Evolutionary conservation across 305 asterid species (phyloP).

Genomic region (Fraxinus greggii): DNA sequence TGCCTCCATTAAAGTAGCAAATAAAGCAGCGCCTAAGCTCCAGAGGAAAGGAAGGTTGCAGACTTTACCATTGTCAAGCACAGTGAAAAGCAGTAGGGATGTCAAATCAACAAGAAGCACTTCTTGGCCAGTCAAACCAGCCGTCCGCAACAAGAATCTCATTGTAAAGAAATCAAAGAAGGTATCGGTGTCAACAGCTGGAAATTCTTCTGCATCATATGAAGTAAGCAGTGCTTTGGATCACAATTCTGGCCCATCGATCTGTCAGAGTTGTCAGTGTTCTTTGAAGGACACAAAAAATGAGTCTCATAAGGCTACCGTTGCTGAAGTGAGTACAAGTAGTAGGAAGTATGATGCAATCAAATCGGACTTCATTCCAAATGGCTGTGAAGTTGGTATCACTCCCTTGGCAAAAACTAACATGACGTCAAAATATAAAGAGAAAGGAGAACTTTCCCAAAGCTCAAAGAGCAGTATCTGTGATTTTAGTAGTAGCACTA

Average conservation of each 20-base stretch:
- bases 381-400: slow-evolving; percentile 32
- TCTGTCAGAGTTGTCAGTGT: slow-evolving; percentile 88
- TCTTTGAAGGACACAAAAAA: slow-evolving; percentile 41
- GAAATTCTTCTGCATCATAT: slow-evolving; percentile 19
- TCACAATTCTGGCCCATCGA: slow-evolving; percentile 35
- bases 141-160: slow-evolving; percentile 50
- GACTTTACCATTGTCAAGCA: slow-evolving; percentile 42
- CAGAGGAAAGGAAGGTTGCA: slow-evolving; percentile 58
- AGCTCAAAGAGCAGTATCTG: slow-evolving; percentile 88
- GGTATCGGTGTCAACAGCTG: slow-evolving; percentile 30
- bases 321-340: slow-evolving; percentile 22
- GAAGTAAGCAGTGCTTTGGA: slow-evolving; percentile 29
- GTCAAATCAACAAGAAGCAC: slow-evolving; percentile 41
- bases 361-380: slow-evolving; percentile 27
- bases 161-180: slow-evolving; percentile 54
- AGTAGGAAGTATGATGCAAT: slow-evolving; percentile 29
- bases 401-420: slow-evolving; percentile 32
- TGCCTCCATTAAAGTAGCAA: slow-evolving; percentile 38
- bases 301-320: slow-evolving; percentile 31
- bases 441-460: slow-evolving; percentile 71
- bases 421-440: slow-evolving; percentile 39
- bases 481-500: slow-evolving; percentile 78
- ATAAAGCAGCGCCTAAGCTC: slow-evolving; percentile 48
- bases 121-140: slow-evolving; percentile 51
- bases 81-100: slow-evolving; percentile 48